Evolutionary conservation across 140 eudicot species (phyloP), one percentile per base, ranked within the genome.

Genomic region (Anethum foeniculum): DNA sequence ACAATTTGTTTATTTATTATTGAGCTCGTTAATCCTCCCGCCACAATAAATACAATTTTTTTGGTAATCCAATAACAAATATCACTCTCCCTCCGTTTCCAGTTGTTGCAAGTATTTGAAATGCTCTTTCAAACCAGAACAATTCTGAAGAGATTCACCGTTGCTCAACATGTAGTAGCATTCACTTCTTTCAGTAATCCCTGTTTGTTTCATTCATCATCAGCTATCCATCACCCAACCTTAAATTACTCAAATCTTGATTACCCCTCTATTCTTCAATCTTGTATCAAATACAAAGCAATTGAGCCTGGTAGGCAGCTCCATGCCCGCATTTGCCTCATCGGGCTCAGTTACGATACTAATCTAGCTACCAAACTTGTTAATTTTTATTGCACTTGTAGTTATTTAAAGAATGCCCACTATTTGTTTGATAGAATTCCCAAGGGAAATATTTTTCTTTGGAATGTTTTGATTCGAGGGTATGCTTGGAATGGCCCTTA

Each of bases 401-500:
- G 89, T 81, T 39, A 28, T 52, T 77, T 91, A 10, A 27, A 47
- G 3, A 54, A 82, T 60, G 97, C 97, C 34, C 94, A 86, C 89
- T 84, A 86, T 32, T 86, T 93, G 89, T 93, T 93, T 51, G 96
- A 90, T 76, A 89, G 58, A 89, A 89, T 93, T 69, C 83, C 94
- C 51, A 89, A 89, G 71, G 56, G 71, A 52, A 89, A 93, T 82
- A 83, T 85, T 2, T 90, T 88, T 56, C 89, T 89, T 49, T 93
- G 97, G 97, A 93, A 91, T 77, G 90, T 93, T 58, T 85, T 93
- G 80, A 90, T 93, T 82, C 94, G 97, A 49, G 96, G 90, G 80
- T 93, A 90, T 79, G 97, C 97, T 0, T 90, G 96, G 97, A 88
- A 86, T 39, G 97, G 97, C 0, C 96, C 96, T 14, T 90, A 83